A percentile compares a stretch with the other conserved stretches of the same genome.
phyloP scores from a whole-genome alignment of 1,284 basidiomycete genomes.

The Sphagnurus paluster region DNA sequence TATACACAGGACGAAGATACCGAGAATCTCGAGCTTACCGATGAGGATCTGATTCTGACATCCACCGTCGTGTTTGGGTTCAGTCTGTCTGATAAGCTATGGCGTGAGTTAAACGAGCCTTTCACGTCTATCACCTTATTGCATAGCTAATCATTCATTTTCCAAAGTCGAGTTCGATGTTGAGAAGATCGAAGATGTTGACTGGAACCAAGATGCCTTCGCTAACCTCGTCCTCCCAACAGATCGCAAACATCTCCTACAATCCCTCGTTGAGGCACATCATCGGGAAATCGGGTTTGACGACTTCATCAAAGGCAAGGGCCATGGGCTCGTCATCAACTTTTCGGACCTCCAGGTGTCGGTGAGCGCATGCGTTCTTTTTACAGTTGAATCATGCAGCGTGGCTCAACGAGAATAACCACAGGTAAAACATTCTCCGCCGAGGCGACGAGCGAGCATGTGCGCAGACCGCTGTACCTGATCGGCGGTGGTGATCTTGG shows the following conservation, averaged over 20 bases:
- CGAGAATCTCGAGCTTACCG: slow-evolving; percentile 36
- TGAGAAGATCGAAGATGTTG: slow-evolving; percentile 46
- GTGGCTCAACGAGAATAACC: too few relatives aligned
- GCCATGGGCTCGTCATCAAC: slow-evolving; percentile 59
- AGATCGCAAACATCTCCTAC: slow-evolving; percentile 50
- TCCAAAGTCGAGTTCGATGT: slow-evolving; percentile 54
- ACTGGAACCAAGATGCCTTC: slow-evolving; percentile 61
- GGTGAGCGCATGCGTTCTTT: slow-evolving; percentile 36
- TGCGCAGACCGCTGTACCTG: slow-evolving; percentile 56
- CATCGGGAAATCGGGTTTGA: slow-evolving; percentile 49
- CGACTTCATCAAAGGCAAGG: slow-evolving; percentile 64
- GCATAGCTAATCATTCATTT: background rate
- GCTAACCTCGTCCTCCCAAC: slow-evolving; percentile 54
- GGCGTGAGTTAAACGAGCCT: slow-evolving; percentile 42
- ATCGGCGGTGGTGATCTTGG: slow-evolving; percentile 61
- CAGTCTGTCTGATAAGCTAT: slow-evolving; percentile 56
- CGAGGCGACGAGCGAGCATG: slow-evolving; percentile 63
- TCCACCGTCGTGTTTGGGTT: slow-evolving; percentile 60
- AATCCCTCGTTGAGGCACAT: slow-evolving; percentile 56
- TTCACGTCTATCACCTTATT: background rate
- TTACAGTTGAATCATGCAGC: too few relatives aligned
- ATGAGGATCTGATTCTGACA: slow-evolving; percentile 55
- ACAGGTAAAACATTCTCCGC: slow-evolving; percentile 53
- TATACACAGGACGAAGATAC: slow-evolving; percentile 25
- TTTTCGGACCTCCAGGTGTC: slow-evolving; percentile 62